A percentile compares a stretch with the other conserved stretches of the same genome.
phyloP scores from a whole-genome alignment of 1,284 basidiomycete genomes.

The Trichosporon faecale region DNA sequence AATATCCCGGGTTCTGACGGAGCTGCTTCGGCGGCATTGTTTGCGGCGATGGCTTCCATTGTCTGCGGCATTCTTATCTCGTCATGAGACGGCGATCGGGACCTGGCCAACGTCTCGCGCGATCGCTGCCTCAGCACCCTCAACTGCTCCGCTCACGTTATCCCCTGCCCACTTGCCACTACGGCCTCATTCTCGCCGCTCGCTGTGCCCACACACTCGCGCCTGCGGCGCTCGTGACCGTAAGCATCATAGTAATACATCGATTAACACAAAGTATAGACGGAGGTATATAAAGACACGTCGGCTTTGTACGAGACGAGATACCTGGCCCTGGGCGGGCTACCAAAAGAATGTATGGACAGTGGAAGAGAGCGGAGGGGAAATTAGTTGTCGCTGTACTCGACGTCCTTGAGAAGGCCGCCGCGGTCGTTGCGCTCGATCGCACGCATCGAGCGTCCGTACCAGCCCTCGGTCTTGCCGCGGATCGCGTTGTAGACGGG shows the following conservation, averaged over 20 bases:
- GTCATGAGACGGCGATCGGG: no score
- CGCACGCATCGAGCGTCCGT: conserved; percentile 37
- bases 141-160: neutral
- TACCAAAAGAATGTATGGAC: conserved; percentile 2
- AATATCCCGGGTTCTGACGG: no score
- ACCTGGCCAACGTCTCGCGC: neutral
- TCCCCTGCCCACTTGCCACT: neutral
- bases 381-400: conserved; percentile 2
- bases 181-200: no score
- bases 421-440: conserved; percentile 36
- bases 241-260: neutral
- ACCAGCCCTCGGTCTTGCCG: conserved; percentile 44
- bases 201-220: no score
- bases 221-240: no score
- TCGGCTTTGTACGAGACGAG: neutral
- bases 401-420: conserved; percentile 29
- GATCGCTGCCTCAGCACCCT: neutral
- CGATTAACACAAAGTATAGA: conserved; percentile 10
- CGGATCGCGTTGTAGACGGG: conserved; percentile 38
- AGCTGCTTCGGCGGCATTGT: no score
- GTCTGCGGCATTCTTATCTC: no score
- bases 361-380: neutral
- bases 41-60: no score
- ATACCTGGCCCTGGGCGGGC: neutral
- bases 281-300: neutral